phyloP scores from a whole-genome alignment of 352 stramenopile species.

The Pythium phragmiticola region DNA sequence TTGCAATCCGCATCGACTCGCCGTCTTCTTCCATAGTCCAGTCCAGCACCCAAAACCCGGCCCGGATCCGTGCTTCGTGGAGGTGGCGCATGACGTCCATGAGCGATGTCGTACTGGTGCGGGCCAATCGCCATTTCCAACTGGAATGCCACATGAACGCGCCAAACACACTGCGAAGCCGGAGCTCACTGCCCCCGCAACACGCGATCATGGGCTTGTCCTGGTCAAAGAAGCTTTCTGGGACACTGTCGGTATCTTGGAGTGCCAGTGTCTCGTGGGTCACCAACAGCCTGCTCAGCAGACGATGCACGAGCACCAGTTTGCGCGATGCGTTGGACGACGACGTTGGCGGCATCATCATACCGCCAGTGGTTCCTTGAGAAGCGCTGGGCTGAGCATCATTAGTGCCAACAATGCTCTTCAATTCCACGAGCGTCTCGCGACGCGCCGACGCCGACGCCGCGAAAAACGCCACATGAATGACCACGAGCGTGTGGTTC shows the following conservation, averaged over 20 bases:
- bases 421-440: conserved; percentile 71
- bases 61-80: conserved; percentile 64
- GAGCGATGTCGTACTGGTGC: conserved; percentile 43
- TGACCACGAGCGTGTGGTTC: conserved; percentile 69
- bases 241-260: conserved; percentile 11
- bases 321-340: conserved; percentile 18
- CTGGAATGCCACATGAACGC: conserved; percentile 88
- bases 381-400: conserved; percentile 20
- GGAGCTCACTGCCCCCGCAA: conserved; percentile 77
- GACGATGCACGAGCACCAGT: conserved; percentile 67
- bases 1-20: conserved; percentile 48
- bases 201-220: conserved; percentile 54
- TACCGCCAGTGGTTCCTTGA: neutral
- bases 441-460: conserved; percentile 58
- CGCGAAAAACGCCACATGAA: conserved; percentile 89
- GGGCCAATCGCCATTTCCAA: conserved; percentile 76
- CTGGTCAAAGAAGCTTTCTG: conserved; percentile 31
- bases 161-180: conserved; percentile 74
- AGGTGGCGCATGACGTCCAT: conserved; percentile 68
- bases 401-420: conserved; percentile 55
- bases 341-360: conserved; percentile 13
- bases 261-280: conserved; percentile 67
- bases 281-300: conserved; percentile 75
- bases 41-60: conserved; percentile 83
- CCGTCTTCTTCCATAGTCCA: conserved; percentile 70